phyloP scores from a whole-genome alignment of 192 early-diverging fungal species.

The Coemansia sp. region DNA sequence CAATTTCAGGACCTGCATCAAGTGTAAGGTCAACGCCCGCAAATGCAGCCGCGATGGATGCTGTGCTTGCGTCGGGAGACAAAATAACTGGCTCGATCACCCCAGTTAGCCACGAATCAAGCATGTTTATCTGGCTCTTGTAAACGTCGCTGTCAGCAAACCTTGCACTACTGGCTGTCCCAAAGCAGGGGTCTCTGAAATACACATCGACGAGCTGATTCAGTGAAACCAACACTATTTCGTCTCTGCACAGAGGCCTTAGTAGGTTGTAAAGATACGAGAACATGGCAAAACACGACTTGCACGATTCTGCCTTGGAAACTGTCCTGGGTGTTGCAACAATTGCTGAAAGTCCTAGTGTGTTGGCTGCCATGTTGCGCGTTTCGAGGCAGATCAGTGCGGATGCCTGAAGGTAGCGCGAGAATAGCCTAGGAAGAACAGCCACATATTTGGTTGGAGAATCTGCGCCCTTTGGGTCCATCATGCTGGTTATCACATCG shows the following conservation, averaged over 20 bases:
- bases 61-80: background rate
- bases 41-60: conserved; percentile 16
- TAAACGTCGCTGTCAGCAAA: conserved; percentile 17
- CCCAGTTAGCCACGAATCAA: conserved; percentile 24
- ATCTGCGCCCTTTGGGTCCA: conserved; percentile 8
- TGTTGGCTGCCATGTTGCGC: conserved; percentile 23
- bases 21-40: conserved; percentile 27
- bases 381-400: conserved; percentile 39
- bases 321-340: conserved; percentile 29
- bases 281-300: conserved; percentile 37
- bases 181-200: conserved; percentile 38
- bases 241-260: conserved; percentile 7
- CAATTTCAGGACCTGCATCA: conserved; percentile 30
- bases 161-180: conserved; percentile 18
- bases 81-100: conserved; percentile 21
- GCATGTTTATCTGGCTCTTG: conserved; percentile 14
- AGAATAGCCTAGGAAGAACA: conserved; percentile 31
- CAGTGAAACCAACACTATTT: conserved; percentile 16
- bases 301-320: conserved; percentile 16
- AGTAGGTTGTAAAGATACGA: conserved; percentile 21
- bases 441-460: conserved; percentile 15
- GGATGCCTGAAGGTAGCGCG: conserved; percentile 34
- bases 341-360: conserved; percentile 30
- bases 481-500: conserved; percentile 1
- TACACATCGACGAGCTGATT: conserved; percentile 30